A percentile compares a stretch with the other conserved stretches of the same genome.
Conservation (phyloP, 495 filamentous ascomycete species). For the Sphaerosporella brunnea region DNA sequence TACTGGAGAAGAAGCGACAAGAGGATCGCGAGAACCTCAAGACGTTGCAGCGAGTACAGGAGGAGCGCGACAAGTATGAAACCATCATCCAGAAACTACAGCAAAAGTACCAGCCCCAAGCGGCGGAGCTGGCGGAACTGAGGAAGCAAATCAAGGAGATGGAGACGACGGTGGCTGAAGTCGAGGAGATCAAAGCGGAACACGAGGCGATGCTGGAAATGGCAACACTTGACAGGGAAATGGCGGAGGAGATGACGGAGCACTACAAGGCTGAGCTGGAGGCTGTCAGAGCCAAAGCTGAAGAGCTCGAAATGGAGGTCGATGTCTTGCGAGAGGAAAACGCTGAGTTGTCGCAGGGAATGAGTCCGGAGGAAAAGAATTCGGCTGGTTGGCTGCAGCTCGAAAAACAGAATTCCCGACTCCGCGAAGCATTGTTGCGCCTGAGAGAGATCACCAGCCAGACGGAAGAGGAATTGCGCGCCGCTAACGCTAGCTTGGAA, state of each 20-base stretch:
- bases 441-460: conserved; percentile 75
- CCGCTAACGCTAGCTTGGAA: conserved; percentile 61
- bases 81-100: conserved; percentile 70
- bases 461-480: conserved; percentile 59
- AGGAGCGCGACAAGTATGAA: conserved; percentile 73
- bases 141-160: conserved; percentile 61
- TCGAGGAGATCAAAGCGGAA: conserved; percentile 60
- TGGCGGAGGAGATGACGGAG: conserved; percentile 88
- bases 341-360: conserved; percentile 58
- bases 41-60: conserved; percentile 52
- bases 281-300: conserved; percentile 49
- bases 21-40: conserved; percentile 85
- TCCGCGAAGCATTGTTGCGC: conserved; percentile 70
- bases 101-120: conserved; percentile 69
- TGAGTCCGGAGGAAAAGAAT: conserved; percentile 71
- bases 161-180: conserved; percentile 44
- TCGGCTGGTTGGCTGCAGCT: conserved; percentile 80
- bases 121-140: conserved; percentile 60
- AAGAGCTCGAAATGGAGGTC: conserved; percentile 75
- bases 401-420: conserved; percentile 70
- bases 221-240: conserved; percentile 75
- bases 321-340: conserved; percentile 82
- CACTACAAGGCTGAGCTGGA: conserved; percentile 63
- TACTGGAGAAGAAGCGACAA: conserved; percentile 62
- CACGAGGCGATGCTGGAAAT: conserved; percentile 74